phyloP scores from a whole-genome alignment of 2,329 filamentous ascomycete genomes.

The Ceratocystiopsis brevicomis region DNA sequence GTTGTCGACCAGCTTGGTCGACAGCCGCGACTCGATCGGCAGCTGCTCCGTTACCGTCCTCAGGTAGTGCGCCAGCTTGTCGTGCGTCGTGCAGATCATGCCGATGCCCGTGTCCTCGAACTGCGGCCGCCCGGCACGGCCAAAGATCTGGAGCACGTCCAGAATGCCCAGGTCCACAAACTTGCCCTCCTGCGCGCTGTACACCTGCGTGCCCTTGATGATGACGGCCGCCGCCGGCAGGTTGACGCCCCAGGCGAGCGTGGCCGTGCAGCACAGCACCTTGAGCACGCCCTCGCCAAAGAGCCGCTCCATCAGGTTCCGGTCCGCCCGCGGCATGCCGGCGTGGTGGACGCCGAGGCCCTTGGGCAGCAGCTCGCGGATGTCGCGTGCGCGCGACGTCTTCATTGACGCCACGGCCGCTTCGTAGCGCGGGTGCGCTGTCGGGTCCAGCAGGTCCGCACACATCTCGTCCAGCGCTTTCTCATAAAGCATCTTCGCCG shows the following conservation, averaged over 20 bases:
- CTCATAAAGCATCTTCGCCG: conserved; percentile 68
- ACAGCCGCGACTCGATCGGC: conserved; percentile 94
- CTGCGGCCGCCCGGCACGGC: conserved; percentile 90
- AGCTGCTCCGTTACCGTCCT: conserved; percentile 87
- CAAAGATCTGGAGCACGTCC: conserved; percentile 94
- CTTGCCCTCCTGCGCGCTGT: conserved; percentile 89
- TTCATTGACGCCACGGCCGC: conserved; percentile 70
- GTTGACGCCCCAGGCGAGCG: conserved; percentile 96
- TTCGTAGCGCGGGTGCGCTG: conserved; percentile 59
- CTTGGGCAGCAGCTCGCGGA: conserved; percentile 75
- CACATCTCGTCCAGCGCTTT: conserved; percentile 69
- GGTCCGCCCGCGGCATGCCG: conserved; percentile 83
- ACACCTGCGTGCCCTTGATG: conserved; percentile 95
- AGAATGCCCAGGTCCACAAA: conserved; percentile 92
- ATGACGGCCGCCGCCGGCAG: conserved; percentile 89
- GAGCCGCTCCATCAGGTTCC: conserved; percentile 86
- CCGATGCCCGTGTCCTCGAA: conserved; percentile 96
- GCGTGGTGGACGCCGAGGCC: conserved; percentile 93
- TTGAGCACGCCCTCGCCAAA: conserved; percentile 87
- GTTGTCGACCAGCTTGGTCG: conserved; percentile 84
- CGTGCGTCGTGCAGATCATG: conserved; percentile 93
- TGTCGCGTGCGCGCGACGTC: conserved; percentile 63
- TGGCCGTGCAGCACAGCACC: conserved; percentile 94
- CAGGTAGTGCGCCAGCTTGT: conserved; percentile 80
- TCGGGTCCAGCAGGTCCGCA: conserved; percentile 67